Evolutionary conservation across 73 alveolate genomes (phyloP).

Genomic region (Tetrahymena elliotti): DNA sequence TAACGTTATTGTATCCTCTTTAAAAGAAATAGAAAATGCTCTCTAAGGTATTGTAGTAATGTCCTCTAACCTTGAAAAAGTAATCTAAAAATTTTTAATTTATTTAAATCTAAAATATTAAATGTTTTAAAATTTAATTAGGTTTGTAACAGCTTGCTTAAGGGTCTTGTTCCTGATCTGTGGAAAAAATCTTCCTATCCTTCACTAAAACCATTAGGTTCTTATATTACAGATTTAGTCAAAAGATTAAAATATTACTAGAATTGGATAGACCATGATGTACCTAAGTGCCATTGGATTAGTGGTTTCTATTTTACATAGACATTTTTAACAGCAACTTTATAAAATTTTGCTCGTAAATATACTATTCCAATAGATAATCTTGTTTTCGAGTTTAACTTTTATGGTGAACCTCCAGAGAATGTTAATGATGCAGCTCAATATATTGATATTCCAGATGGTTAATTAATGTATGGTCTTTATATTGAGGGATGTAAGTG

Average conservation of each 20-base stretch:
- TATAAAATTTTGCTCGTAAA: conserved; percentile 79
- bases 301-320: conserved; percentile 88
- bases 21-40: conserved; percentile 62
- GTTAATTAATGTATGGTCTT: background rate
- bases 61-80: conserved; percentile 68
- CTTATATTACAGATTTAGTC: conserved; percentile 78
- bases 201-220: conserved; percentile 73
- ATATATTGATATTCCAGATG: background rate
- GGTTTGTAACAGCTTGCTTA: conserved; percentile 61
- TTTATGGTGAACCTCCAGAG: conserved; percentile 5
- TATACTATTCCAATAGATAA: conserved; percentile 80
- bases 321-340: conserved; percentile 79
- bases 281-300: conserved; percentile 82
- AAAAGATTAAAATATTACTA: conserved; percentile 61
- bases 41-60: conserved; percentile 75
- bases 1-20: conserved; percentile 52
- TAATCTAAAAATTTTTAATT: background rate
- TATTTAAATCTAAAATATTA: background rate
- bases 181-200: conserved; percentile 90
- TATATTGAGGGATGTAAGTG: background rate
- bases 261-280: conserved; percentile 72
- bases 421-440: background rate
- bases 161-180: conserved; percentile 80
- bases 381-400: conserved; percentile 55
- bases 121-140: background rate